A percentile compares a stretch with the other conserved stretches of the same genome.
These are phyloP conservation scores for Apiotrichum akiyoshidainum DNA, from an alignment of 1,284 basidiomycete genomes.

Conservation along the genomic window DNA sequence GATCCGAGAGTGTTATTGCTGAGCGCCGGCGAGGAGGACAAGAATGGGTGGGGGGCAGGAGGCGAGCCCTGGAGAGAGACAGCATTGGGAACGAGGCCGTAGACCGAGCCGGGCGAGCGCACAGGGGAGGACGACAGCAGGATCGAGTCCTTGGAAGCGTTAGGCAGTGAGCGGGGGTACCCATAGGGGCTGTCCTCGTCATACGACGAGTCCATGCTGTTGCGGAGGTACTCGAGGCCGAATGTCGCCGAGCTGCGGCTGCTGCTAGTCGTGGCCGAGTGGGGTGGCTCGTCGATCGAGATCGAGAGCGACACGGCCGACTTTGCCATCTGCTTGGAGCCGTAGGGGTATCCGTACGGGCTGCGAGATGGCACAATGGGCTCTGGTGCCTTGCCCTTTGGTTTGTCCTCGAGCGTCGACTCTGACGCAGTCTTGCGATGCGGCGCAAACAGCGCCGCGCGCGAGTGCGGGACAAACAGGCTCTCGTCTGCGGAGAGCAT, in stretches of 20 bases:
- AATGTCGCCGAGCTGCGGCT: constrained; percentile 1
- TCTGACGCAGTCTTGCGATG: not conserved
- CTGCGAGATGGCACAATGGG: no score
- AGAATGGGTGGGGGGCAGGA: no score
- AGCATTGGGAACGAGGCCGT: no score
- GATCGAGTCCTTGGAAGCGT: not conserved
- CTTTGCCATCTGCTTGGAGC: not conserved
- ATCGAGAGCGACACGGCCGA: constrained; percentile 2
- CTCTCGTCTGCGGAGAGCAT: not conserved
- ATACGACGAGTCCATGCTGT: not conserved
- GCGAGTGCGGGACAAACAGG: not conserved
- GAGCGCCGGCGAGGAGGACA: no score
- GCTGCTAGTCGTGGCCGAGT: not conserved
- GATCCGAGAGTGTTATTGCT: not conserved
- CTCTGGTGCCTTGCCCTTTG: not conserved
- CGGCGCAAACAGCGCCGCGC: not conserved
- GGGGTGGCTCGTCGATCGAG: not conserved
- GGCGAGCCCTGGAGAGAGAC: no score
- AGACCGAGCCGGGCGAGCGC: not conserved
- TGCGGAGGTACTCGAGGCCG: constrained; percentile 1
- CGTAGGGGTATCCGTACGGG: not conserved
- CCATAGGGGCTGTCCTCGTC: not conserved
- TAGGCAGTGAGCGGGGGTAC: not conserved
- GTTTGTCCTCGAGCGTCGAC: not conserved
- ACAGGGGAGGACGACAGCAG: not conserved